Base-by-base conservation (phyloP, 345 rosid genomes). In the Toxicodendron radicans region DNA sequence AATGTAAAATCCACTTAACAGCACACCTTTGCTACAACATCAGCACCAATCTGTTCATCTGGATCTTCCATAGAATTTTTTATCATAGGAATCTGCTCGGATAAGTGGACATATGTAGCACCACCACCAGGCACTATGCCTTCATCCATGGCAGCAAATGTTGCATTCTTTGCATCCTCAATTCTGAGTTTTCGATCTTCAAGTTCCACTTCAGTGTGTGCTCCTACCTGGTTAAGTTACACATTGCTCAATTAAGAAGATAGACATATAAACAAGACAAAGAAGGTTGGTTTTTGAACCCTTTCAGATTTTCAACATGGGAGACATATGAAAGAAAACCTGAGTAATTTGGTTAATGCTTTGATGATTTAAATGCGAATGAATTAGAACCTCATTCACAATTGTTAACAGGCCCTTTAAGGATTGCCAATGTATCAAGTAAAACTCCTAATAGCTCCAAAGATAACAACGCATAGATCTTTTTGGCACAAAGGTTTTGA, bases 41-140 rank as follows among this genome's bases (percentile, higher is more conserved):
- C 95, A 82, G 90, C 89, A 81, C 97, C 97, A 71, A 92, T 86
- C 77, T 79, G 85, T 78, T 94, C 95, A 73, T 85, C 83, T 71
- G 66, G 81, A 81, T 92, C 97, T 59, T 80, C 77, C 89, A 94
- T 75, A 21, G 78, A 74, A 69, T 80, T 71, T 83, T 77, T 88
- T 73, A 92, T 89, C 27, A 48, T 23, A 23, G 87, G 85, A 52
- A 80, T 79, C 58, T 79, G 84, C 71, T 87, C 85, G 45, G 83
- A 83, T 27, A 94, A 93, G 85, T 94, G 98, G 33, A 91, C 76
- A 79, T 88, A 92, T n/a, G 90, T 70, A 10, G 95, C 92, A 80
- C 97, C 97, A 71, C 97, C 97, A 59, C 98, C 98, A 48, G 98
- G 97, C 46, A 91, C 92, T 73, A 92, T 83, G 66, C 98, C 97